Evolutionary conservation across 352 stramenopile species (phyloP).

Genomic region (Phytophthora pini): DNA sequence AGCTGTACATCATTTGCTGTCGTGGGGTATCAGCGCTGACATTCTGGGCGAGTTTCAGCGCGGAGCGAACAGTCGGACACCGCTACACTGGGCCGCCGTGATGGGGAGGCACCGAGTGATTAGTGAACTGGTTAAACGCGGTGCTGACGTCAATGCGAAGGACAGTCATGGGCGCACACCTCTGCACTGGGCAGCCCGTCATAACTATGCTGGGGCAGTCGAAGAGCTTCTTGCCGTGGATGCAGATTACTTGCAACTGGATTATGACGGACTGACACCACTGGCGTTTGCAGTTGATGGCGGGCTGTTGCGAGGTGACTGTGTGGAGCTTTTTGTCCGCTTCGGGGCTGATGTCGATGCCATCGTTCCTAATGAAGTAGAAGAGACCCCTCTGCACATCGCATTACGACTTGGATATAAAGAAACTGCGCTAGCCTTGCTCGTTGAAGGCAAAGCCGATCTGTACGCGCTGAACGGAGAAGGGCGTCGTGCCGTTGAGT

Average conservation of each 20-base stretch:
- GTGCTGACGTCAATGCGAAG: slow-evolving; percentile 66
- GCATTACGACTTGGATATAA: slow-evolving; percentile 66
- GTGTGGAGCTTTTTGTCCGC: slow-evolving; percentile 63
- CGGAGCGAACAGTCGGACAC: slow-evolving; percentile 63
- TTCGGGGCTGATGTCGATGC: slow-evolving; percentile 61
- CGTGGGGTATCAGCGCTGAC: slow-evolving; percentile 60
- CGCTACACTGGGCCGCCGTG: slow-evolving; percentile 79
- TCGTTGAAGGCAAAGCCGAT: slow-evolving; percentile 62
- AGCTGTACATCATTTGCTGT: slow-evolving; percentile 60
- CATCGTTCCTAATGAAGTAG: slow-evolving; percentile 49
- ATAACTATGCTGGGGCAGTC: slow-evolving; percentile 69
- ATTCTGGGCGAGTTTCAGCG: slow-evolving; percentile 76
- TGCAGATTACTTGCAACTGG: slow-evolving; percentile 58
- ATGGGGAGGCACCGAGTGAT: slow-evolving; percentile 69
- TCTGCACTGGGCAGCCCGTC: slow-evolving; percentile 79
- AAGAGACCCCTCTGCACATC: slow-evolving; percentile 79
- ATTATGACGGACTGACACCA: slow-evolving; percentile 71
- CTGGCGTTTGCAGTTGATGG: slow-evolving; percentile 69
- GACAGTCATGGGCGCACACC: slow-evolving; percentile 68
- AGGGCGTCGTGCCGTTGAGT: slow-evolving; percentile 70
- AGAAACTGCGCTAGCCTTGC: slow-evolving; percentile 66
- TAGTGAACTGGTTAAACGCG: slow-evolving; percentile 48
- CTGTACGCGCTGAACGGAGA: slow-evolving; percentile 60
- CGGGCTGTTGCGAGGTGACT: slow-evolving; percentile 49
- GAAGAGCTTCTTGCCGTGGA: slow-evolving; percentile 56